phyloP scores from a whole-genome alignment of 768 basidiomycete species.

The Agaricus subrufescens region DNA sequence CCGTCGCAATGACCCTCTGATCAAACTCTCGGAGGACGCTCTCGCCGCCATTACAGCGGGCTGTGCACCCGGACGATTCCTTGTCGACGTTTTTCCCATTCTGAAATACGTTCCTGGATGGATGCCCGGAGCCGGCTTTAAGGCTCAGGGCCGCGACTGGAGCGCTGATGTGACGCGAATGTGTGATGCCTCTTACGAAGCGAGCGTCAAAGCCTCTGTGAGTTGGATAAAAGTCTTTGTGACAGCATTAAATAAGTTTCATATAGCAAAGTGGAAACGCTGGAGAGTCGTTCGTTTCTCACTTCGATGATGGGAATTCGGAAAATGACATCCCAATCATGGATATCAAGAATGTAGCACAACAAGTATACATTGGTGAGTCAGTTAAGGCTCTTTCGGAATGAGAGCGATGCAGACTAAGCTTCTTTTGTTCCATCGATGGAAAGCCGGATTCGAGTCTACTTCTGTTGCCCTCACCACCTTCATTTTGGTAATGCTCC shows the following conservation, averaged over 20 bases:
- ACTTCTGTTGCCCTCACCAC: slow-evolving; percentile 31
- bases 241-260: not conserved
- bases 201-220: not conserved
- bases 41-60: not conserved
- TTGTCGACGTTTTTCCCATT: slow-evolving; percentile 10
- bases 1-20: slow-evolving; percentile 4
- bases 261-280: not conserved
- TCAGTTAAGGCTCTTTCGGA: not conserved
- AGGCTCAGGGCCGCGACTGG: slow-evolving; percentile 1
- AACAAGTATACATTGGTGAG: slow-evolving; percentile 4
- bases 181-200: not conserved
- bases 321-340: not conserved
- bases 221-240: not conserved
- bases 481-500: slow-evolving; percentile 26
- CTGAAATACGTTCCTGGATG: slow-evolving; percentile 12
- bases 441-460: slow-evolving; percentile 5
- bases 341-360: not conserved
- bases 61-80: slow-evolving; percentile 6
- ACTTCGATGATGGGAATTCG: not conserved
- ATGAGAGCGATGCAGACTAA: not conserved
- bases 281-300: not conserved
- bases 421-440: not conserved
- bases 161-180: not conserved
- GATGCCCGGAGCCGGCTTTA: slow-evolving; percentile 12
- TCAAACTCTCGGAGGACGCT: slow-evolving; percentile 4